Evolutionary conservation across 495 filamentous ascomycete genomes (phyloP).

Genomic region (Xylaria palmicola): DNA sequence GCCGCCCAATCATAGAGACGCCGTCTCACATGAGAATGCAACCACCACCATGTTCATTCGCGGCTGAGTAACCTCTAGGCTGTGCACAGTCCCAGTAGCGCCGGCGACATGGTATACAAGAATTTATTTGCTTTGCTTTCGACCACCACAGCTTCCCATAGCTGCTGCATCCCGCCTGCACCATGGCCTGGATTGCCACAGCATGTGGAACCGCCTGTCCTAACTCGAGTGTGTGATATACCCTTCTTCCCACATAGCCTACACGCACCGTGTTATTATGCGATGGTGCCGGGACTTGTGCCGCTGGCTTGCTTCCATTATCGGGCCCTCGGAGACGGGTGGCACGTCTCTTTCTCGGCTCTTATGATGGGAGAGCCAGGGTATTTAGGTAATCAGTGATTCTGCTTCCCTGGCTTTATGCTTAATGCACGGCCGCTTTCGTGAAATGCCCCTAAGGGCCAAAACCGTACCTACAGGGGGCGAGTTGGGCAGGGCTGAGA

Average conservation of each 20-base stretch:
- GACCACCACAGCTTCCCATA: background rate
- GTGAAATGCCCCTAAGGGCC: background rate
- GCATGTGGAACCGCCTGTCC: background rate
- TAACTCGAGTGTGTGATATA: background rate
- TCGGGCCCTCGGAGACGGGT: background rate
- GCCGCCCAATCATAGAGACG: background rate
- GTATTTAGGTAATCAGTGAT: background rate
- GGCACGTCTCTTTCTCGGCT: background rate
- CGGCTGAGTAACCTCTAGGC: background rate
- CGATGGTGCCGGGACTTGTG: background rate
- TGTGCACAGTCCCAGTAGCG: background rate
- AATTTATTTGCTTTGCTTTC: background rate
- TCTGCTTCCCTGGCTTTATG: background rate
- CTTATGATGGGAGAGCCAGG: background rate
- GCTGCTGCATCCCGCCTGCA: background rate
- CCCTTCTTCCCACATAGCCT: background rate
- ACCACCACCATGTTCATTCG: background rate
- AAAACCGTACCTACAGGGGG: background rate
- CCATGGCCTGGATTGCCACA: background rate
- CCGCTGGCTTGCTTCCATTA: background rate
- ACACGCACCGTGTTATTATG: background rate
- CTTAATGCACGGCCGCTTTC: background rate
- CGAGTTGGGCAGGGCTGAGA: background rate
- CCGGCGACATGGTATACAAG: too few relatives aligned
- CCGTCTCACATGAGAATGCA: background rate